A percentile compares a stretch with the other conserved stretches of the same genome.
These are phyloP conservation scores for Epichloe uncinata DNA, from an alignment of 2,329 filamentous ascomycete genomes.

Conservation along the genomic window DNA sequence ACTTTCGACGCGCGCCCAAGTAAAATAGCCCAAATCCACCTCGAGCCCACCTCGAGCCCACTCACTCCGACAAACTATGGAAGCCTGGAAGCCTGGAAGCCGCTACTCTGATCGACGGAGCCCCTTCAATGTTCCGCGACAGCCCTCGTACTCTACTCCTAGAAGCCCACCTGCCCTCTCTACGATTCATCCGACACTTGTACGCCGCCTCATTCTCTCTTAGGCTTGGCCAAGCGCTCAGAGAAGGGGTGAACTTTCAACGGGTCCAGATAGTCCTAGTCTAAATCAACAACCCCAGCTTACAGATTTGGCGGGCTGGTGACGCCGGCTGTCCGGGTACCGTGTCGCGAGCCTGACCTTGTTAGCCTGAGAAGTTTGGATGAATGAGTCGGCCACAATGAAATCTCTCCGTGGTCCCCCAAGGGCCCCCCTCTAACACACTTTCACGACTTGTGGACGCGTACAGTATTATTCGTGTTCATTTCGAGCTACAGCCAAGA, in stretches of 20 bases:
- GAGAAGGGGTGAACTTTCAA: conserved; percentile 1
- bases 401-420: conserved; percentile 1
- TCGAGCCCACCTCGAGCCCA: conserved; percentile 3
- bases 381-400: conserved; percentile 2
- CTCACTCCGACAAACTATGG: not conserved
- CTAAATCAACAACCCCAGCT: conserved; percentile 2
- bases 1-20: conserved; percentile 2
- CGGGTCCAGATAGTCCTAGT: not conserved
- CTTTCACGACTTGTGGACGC: conserved; percentile 1
- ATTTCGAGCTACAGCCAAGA: not conserved
- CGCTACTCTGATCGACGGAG: conserved; percentile 1
- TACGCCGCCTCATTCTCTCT: conserved; percentile 6
- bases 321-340: conserved; percentile 6
- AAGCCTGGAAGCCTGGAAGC: not conserved
- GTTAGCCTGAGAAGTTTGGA: conserved; percentile 3
- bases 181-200: conserved; percentile 4
- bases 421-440: not conserved
- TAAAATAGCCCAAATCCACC: conserved; percentile 5
- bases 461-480: conserved; percentile 1
- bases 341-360: conserved; percentile 5
- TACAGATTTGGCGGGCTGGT: conserved; percentile 2
- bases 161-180: not conserved
- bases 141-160: not conserved
- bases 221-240: not conserved
- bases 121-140: conserved; percentile 1